These are phyloP conservation scores for Camelina hispida DNA, from an alignment of 345 rosid species.

Conservation along the genomic window DNA sequence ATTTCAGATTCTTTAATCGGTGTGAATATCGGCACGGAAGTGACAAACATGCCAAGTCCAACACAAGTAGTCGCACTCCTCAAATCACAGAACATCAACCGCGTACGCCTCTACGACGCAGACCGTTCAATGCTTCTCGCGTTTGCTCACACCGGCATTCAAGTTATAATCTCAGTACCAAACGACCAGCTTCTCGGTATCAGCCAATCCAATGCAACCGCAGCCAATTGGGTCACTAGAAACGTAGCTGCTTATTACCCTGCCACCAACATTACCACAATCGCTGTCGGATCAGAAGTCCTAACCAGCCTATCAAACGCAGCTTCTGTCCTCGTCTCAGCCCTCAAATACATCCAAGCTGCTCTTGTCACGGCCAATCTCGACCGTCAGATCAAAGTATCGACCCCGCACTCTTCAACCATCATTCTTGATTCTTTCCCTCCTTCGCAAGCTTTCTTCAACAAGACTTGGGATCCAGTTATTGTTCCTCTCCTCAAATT, in stretches of 20 bases:
- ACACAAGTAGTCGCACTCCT: constrained; percentile 87
- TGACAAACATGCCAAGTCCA: constrained; percentile 90
- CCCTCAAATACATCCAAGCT: constrained; percentile 79
- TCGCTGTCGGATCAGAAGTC: constrained; percentile 92
- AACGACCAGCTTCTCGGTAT: constrained; percentile 94
- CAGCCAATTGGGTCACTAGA: constrained; percentile 95
- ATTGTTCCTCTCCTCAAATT: constrained; percentile 92
- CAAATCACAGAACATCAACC: constrained; percentile 77
- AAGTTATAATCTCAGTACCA: constrained; percentile 89
- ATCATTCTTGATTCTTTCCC: constrained; percentile 96
- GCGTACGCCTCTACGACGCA: constrained; percentile 86
- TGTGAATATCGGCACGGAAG: constrained; percentile 86
- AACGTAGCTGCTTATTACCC: constrained; percentile 87
- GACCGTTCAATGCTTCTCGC: constrained; percentile 85
- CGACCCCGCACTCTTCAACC: constrained; percentile 86
- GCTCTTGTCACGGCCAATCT: constrained; percentile 94
- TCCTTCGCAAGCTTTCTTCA: constrained; percentile 99
- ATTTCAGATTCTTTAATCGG: constrained; percentile 80
- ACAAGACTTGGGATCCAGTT: constrained; percentile 84
- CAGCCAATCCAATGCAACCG: constrained; percentile 96
- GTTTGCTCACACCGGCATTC: constrained; percentile 84
- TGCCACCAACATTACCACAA: constrained; percentile 86
- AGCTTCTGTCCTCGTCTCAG: constrained; percentile 80
- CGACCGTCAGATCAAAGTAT: constrained; percentile 82
- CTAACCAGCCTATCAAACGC: constrained; percentile 74